A percentile compares a stretch with the other conserved stretches of the same genome.
phyloP scores from a whole-genome alignment of 139 green algal genomes.

The Chara braunii region DNA sequence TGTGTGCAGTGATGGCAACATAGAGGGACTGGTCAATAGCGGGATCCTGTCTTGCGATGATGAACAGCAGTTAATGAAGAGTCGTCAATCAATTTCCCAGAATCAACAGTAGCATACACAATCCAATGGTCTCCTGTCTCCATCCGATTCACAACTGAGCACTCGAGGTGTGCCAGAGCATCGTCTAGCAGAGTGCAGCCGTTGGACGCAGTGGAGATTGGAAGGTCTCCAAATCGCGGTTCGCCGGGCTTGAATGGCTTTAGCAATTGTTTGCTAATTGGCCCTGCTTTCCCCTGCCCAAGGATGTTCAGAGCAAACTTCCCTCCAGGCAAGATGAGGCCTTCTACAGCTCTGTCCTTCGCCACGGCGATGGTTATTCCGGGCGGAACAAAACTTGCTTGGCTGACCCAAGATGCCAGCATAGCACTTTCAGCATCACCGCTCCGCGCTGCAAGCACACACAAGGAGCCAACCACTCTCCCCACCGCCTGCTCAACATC shows the following conservation, averaged over 20 bases:
- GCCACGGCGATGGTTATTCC: constrained; percentile 81
- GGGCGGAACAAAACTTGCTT: constrained; percentile 82
- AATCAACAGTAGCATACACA: constrained; percentile 64
- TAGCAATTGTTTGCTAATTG: constrained; percentile 63
- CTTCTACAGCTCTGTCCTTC: constrained; percentile 88
- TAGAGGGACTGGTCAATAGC: constrained; percentile 69
- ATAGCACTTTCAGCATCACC: constrained; percentile 76
- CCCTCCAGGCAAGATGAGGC: constrained; percentile 59
- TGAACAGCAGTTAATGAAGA: constrained; percentile 61
- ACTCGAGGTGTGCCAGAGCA: constrained; percentile 57
- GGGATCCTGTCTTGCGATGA: constrained; percentile 71
- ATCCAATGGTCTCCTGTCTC: constrained; percentile 80
- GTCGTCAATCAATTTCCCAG: constrained; percentile 59
- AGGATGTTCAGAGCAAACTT: constrained; percentile 82
- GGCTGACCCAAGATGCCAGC: constrained; percentile 84
- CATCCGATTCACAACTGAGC: constrained; percentile 51
- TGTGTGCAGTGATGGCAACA: too few species aligned
- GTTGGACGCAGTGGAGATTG: constrained; percentile 19
- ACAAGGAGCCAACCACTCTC: constrained; percentile 81
- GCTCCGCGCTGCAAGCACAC: constrained; percentile 69
- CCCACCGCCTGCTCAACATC: constrained; percentile 68
- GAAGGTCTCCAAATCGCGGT: constrained; percentile 61
- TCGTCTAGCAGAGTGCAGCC: constrained; percentile 19
- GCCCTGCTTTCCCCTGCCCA: constrained; percentile 49
- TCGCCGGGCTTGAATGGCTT: constrained; percentile 74